phyloP scores from a whole-genome alignment of 768 basidiomycete genomes.

The Mrakia hoshinonis region DNA sequence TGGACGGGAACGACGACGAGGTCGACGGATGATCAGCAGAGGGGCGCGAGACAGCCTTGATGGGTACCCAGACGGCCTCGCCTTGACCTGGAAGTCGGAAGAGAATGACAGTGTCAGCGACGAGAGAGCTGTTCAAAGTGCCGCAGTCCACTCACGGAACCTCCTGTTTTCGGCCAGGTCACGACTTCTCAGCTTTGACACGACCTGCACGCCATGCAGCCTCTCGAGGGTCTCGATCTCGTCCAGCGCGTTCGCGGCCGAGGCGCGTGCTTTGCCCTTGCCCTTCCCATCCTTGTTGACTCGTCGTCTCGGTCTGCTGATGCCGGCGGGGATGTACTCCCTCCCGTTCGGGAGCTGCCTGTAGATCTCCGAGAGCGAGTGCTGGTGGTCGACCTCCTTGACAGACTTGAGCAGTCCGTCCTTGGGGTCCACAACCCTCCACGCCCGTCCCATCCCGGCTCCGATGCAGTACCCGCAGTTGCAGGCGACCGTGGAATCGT shows the following conservation, averaged over 20 bases:
- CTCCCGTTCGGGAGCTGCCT: neutral
- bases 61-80: slow-evolving; percentile 6
- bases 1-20: no score
- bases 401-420: neutral
- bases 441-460: neutral
- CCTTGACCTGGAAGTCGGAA: neutral
- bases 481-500: neutral
- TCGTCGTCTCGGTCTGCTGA: neutral
- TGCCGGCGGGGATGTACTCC: neutral
- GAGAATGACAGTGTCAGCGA: no score
- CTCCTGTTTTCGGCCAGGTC: neutral
- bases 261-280: neutral
- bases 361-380: neutral
- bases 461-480: slow-evolving; percentile 1
- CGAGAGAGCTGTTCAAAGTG: neutral
- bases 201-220: neutral
- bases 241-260: neutral
- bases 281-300: no score
- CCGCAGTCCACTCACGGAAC: neutral
- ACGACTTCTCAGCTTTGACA: neutral
- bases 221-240: neutral
- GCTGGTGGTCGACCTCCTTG: neutral
- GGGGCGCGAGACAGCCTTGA: neutral
- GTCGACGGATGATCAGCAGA: neutral
- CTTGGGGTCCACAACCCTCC: neutral